Evolutionary conservation across 1,139 yeast genomes (phyloP).

Genomic region (Hemisphaericaspora lyxosophila): DNA sequence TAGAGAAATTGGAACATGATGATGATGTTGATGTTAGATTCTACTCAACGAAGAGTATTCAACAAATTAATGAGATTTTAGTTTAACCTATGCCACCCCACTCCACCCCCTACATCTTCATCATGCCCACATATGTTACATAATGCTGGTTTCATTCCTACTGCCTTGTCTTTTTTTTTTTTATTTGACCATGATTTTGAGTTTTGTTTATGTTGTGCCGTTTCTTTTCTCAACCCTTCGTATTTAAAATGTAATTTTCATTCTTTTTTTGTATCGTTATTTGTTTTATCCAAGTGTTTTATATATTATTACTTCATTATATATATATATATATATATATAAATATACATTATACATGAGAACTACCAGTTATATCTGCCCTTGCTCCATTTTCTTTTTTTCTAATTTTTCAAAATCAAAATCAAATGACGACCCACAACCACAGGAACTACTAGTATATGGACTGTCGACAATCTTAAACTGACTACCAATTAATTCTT

Average conservation of each 20-base stretch:
- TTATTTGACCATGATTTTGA: no score
- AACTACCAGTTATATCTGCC: no score
- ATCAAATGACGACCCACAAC: conserved; percentile 95
- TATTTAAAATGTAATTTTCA: background rate
- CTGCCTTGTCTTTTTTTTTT: no score
- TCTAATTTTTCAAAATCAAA: conserved; percentile 66
- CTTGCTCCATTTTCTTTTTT: conserved; percentile 19
- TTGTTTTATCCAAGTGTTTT: background rate
- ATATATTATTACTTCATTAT: background rate
- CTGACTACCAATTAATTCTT: conserved; percentile 92
- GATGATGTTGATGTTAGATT: conserved; percentile 86
- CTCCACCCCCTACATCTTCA: no score
- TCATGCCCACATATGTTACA: no score
- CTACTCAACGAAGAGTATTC: conserved; percentile 67
- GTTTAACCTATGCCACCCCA: no score
- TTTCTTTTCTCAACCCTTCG: no score
- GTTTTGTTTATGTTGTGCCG: no score
- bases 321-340: no score
- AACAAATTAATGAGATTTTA: conserved; percentile 31
- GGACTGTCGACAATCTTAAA: conserved; percentile 91
- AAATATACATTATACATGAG: no score
- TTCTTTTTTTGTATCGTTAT: background rate
- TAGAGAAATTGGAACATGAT: conserved; percentile 68
- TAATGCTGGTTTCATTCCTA: no score
- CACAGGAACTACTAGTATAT: conserved; percentile 87